Evolutionary conservation across 129 eudicot genomes (phyloP).

Genomic region (Flaveria trinervia): DNA sequence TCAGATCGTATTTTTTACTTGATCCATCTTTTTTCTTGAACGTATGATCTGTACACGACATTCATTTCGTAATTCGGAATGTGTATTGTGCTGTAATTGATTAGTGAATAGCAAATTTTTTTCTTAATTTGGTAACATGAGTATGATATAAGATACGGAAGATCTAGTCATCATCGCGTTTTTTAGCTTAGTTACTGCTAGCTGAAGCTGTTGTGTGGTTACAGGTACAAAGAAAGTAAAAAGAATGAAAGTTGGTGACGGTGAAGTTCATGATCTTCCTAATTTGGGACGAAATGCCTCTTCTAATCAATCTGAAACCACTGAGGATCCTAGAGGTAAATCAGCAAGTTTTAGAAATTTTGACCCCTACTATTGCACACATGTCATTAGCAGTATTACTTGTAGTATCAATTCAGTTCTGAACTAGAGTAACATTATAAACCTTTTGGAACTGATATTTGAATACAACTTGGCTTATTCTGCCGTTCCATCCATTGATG

Average conservation of each 20-base stretch:
- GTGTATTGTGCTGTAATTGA: conserved; percentile 3
- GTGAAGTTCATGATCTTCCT: conserved; percentile 32
- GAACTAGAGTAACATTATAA: background rate
- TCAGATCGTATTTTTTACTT: background rate
- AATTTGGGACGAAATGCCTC: conserved; percentile 31
- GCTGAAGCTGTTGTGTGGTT: conserved; percentile 28
- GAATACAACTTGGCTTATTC: background rate
- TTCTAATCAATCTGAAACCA: conserved; percentile 30
- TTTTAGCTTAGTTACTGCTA: background rate
- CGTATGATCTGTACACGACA: background rate
- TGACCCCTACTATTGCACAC: background rate
- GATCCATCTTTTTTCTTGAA: background rate
- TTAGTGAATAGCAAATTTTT: background rate
- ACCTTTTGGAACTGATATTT: conserved; percentile 4
- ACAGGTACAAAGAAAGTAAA: conserved; percentile 45
- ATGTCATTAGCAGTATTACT: background rate
- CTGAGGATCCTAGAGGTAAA: conserved; percentile 37
- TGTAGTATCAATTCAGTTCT: background rate
- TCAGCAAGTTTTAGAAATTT: background rate
- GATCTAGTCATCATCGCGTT: background rate
- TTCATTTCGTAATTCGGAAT: background rate
- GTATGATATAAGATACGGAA: conserved; percentile 17
- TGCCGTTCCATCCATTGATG: conserved; percentile 3
- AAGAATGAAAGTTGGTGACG: conserved; percentile 35
- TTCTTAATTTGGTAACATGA: conserved; percentile 6